A percentile compares a stretch with the other conserved stretches of the same genome.
phyloP scores from a whole-genome alignment of 768 basidiomycete species.

The Lepiota brunneoincarnata region DNA sequence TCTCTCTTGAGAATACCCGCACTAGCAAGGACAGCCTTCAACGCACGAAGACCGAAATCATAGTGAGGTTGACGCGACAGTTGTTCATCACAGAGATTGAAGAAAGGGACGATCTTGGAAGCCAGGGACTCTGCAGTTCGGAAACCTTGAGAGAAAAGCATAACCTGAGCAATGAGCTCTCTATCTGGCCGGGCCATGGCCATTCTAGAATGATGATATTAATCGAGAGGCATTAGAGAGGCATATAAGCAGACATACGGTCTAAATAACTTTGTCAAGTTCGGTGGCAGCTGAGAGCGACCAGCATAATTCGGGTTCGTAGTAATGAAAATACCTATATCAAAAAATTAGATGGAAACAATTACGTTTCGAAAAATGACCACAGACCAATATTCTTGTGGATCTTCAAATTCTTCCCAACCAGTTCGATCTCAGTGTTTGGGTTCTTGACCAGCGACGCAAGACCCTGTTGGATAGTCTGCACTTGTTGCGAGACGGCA shows the following conservation, averaged over 20 bases:
- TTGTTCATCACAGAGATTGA: slow-evolving; percentile 97
- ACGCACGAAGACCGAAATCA: slow-evolving; percentile 95
- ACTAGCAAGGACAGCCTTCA: slow-evolving; percentile 94
- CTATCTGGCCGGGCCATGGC: slow-evolving; percentile 99
- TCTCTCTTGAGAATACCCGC: slow-evolving; percentile 98
- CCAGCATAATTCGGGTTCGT: slow-evolving; percentile 99
- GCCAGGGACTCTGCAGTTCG: slow-evolving; percentile 96
- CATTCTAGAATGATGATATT: slow-evolving; percentile 56
- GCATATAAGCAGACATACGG: slow-evolving; percentile 61
- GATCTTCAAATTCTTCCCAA: slow-evolving; percentile 90
- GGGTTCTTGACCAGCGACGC: slow-evolving; percentile 81
- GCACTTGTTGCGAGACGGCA: slow-evolving; percentile 98
- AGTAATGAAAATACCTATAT: slow-evolving; percentile 91
- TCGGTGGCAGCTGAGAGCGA: slow-evolving; percentile 86
- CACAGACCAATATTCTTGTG: slow-evolving; percentile 85
- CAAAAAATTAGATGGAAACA: slow-evolving; percentile 6
- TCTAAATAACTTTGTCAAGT: slow-evolving; percentile 89
- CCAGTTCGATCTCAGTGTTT: slow-evolving; percentile 89
- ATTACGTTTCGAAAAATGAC: background rate
- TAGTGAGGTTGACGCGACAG: slow-evolving; percentile 97
- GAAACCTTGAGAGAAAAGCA: slow-evolving; percentile 99
- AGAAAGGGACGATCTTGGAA: slow-evolving; percentile 98
- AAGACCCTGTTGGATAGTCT: slow-evolving; percentile 96
- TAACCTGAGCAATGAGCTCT: slow-evolving; percentile 98
- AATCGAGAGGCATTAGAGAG: background rate